Conservation (phyloP, 768 basidiomycete genomes). For the Thelephora aurantiotincta region DNA sequence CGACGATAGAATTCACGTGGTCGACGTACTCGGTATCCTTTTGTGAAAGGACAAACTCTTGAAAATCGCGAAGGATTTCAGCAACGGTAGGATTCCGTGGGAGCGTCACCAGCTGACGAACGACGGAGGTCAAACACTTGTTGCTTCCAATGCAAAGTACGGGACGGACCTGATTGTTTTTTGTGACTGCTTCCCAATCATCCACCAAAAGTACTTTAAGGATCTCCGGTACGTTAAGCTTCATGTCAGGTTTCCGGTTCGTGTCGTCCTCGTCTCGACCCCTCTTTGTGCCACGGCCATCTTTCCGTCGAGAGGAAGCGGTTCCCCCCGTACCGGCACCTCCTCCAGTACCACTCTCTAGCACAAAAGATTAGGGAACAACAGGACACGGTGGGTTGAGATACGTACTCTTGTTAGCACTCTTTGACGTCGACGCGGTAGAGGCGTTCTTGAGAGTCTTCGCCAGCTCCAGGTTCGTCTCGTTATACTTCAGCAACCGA, state of each 20-base stretch:
- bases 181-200: slow-evolving; percentile 96
- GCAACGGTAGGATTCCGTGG: slow-evolving; percentile 71
- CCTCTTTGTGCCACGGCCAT: slow-evolving; percentile 55
- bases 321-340: slow-evolving; percentile 8
- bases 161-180: slow-evolving; percentile 66
- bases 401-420: slow-evolving; percentile 10
- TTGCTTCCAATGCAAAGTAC: background rate
- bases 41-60: slow-evolving; percentile 40
- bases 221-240: slow-evolving; percentile 78
- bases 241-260: slow-evolving; percentile 75
- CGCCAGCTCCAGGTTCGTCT: slow-evolving; percentile 66
- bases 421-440: slow-evolving; percentile 19
- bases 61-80: slow-evolving; percentile 67
- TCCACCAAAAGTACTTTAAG: slow-evolving; percentile 85
- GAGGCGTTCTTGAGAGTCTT: slow-evolving; percentile 39
- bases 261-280: slow-evolving; percentile 75
- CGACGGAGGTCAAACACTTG: background rate
- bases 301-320: slow-evolving; percentile 28
- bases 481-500: slow-evolving; percentile 76
- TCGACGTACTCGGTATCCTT: slow-evolving; percentile 28
- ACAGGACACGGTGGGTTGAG: background rate
- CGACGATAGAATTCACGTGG: slow-evolving; percentile 4
- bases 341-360: background rate
- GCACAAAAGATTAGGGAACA: background rate
- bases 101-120: slow-evolving; percentile 63